phyloP scores from a whole-genome alignment of 2,329 filamentous ascomycete species.

The Sporothrix dimorphospora region DNA sequence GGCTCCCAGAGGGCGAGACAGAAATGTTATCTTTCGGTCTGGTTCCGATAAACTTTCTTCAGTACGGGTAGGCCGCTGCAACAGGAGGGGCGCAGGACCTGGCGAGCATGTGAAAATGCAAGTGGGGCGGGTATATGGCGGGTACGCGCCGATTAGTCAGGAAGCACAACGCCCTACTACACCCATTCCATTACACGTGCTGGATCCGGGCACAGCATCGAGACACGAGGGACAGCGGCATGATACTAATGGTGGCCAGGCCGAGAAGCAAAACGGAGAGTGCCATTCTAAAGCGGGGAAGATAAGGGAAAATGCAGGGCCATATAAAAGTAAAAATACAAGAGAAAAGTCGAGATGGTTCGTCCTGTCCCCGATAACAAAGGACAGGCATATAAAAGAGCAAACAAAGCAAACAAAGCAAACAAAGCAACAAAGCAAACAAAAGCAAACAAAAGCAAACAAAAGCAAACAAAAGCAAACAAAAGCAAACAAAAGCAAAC shows the following conservation, averaged over 20 bases:
- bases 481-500: background rate
- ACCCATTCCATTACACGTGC: conserved; percentile 2
- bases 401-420: too few relatives aligned
- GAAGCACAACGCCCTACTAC: background rate
- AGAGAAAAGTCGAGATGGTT: conserved; percentile 27
- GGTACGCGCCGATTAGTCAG: conserved; percentile 10
- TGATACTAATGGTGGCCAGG: background rate
- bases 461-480: background rate
- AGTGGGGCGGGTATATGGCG: conserved; percentile 2
- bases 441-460: conserved; percentile 4
- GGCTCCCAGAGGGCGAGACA: background rate
- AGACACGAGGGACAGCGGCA: background rate
- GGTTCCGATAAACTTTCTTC: conserved; percentile 16
- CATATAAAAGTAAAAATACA: background rate
- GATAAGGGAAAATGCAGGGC: background rate
- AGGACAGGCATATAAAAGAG: conserved; percentile 8
- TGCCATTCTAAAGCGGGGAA: background rate
- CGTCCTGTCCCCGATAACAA: conserved; percentile 8
- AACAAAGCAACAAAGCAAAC: too few relatives aligned
- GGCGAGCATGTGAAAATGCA: conserved; percentile 26
- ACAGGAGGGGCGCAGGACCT: conserved; percentile 2
- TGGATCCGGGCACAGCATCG: background rate
- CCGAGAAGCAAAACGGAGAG: background rate
- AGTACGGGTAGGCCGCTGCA: background rate
- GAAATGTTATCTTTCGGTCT: conserved; percentile 21